Evolutionary conservation across 1,139 yeast species (phyloP).

Genomic region (Pichia inconspicua): DNA sequence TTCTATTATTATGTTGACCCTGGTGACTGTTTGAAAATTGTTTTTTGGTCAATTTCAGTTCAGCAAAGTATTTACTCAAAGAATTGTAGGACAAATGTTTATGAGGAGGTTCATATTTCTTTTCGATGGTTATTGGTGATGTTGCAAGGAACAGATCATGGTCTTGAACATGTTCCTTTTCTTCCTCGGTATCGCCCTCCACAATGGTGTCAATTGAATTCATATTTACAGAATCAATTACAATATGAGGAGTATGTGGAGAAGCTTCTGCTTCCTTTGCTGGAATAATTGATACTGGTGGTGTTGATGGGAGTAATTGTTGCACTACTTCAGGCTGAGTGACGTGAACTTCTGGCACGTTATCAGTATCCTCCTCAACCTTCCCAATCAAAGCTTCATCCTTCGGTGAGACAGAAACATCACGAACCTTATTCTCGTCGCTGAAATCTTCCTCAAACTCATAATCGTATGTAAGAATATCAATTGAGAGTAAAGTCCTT

Average conservation of each 20-base stretch:
- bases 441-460: constrained; percentile 42
- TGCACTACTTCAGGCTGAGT: not conserved
- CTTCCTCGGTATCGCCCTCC: not conserved
- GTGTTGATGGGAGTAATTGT: not conserved
- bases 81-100: constrained; percentile 5
- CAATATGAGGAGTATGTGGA: not conserved
- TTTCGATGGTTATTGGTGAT: constrained; percentile 11
- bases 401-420: not conserved
- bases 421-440: constrained; percentile 1
- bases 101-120: constrained; percentile 16
- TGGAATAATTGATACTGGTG: not conserved
- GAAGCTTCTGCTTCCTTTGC: not conserved
- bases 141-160: not conserved
- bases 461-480: constrained; percentile 71
- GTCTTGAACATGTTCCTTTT: too few relatives aligned
- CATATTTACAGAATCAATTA: not conserved
- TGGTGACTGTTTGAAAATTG: not conserved
- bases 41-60: not conserved
- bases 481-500: constrained; percentile 50
- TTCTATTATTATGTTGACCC: constrained; percentile 1
- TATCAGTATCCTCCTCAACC: not conserved
- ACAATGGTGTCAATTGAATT: not conserved
- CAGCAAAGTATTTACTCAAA: constrained; percentile 1
- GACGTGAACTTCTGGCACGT: not conserved
- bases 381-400: not conserved